Percentiles rank a stretch among this genome's conserved stretches.
Conservation (phyloP, 768 basidiomycete species). For the Suillus plorans region DNA sequence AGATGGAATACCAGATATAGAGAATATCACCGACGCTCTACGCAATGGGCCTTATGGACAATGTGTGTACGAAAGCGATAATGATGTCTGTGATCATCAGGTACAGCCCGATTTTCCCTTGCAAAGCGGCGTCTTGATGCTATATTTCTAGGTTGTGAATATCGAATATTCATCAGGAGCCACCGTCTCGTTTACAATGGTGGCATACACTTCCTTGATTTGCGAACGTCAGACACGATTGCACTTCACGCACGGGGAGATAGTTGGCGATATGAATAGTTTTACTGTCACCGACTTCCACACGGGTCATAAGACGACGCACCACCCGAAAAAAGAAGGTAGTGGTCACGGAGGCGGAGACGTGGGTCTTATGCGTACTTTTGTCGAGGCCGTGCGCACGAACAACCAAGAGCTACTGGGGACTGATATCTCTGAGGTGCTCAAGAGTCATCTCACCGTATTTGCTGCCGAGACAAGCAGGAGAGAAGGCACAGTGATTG, state of each 20-base stretch:
- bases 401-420: slow-evolving; percentile 64
- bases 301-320: slow-evolving; percentile 42
- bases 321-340: slow-evolving; percentile 54
- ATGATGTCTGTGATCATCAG: slow-evolving; percentile 90
- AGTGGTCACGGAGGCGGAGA: slow-evolving; percentile 88
- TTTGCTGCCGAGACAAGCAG: slow-evolving; percentile 87
- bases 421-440: slow-evolving; percentile 64
- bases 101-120: slow-evolving; percentile 23
- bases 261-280: slow-evolving; percentile 79
- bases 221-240: slow-evolving; percentile 83
- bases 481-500: slow-evolving; percentile 64
- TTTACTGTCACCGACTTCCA: slow-evolving; percentile 82
- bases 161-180: slow-evolving; percentile 80
- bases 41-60: slow-evolving; percentile 68
- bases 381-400: slow-evolving; percentile 71
- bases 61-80: slow-evolving; percentile 83
- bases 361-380: slow-evolving; percentile 68
- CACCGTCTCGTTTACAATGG: slow-evolving; percentile 88
- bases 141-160: slow-evolving; percentile 64
- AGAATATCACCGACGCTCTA: slow-evolving; percentile 78
- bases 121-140: not conserved
- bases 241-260: slow-evolving; percentile 86
- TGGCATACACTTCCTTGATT: slow-evolving; percentile 76
- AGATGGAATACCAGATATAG: slow-evolving; percentile 84
- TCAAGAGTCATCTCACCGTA: slow-evolving; percentile 79